Percentiles rank a stretch among this genome's conserved stretches.
phyloP scores from a whole-genome alignment of 768 basidiomycete genomes.

The Xerocomellus chrysenteron region DNA sequence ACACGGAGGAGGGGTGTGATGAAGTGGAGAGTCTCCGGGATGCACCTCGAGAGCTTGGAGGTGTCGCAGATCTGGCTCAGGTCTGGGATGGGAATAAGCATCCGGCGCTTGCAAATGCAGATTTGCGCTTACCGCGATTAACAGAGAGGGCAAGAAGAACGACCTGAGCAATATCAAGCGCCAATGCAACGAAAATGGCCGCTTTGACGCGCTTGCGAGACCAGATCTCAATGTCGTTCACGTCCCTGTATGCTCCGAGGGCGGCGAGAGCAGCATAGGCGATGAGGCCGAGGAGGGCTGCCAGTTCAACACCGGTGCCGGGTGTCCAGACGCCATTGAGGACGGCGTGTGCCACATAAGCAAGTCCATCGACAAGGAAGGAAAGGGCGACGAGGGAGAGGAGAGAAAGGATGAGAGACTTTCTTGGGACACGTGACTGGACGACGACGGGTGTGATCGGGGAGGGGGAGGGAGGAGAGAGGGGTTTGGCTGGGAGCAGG shows the following conservation, averaged over 20 bases:
- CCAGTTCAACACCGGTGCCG: slow-evolving; percentile 64
- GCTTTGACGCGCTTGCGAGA: slow-evolving; percentile 54
- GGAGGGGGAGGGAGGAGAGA: slow-evolving; percentile 44
- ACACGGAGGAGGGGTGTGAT: slow-evolving; percentile 64
- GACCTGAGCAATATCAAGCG: slow-evolving; percentile 59
- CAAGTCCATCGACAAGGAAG: slow-evolving; percentile 75
- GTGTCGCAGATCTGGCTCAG: slow-evolving; percentile 17
- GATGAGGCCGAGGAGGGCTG: slow-evolving; percentile 62
- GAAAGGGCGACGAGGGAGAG: slow-evolving; percentile 69
- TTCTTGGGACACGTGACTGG: slow-evolving; percentile 69
- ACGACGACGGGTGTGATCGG: slow-evolving; percentile 80
- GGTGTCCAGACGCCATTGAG: slow-evolving; percentile 65
- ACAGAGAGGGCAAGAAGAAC: slow-evolving; percentile 48
- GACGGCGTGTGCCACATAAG: slow-evolving; percentile 65
- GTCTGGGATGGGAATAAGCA: slow-evolving; percentile 10
- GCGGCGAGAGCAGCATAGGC: slow-evolving; percentile 73
- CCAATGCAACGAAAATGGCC: slow-evolving; percentile 52
- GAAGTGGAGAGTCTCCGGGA: slow-evolving; percentile 46
- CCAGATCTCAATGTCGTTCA: slow-evolving; percentile 70
- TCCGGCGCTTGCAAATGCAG: not conserved
- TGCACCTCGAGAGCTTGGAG: slow-evolving; percentile 27
- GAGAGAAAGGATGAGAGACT: slow-evolving; percentile 68
- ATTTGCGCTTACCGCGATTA: slow-evolving; percentile 34
- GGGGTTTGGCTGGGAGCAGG: slow-evolving; percentile 50
- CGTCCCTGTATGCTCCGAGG: slow-evolving; percentile 77